Evolutionary conservation across 257 asterid genomes (phyloP), one percentile per base, ranked within the genome.

Genomic region (Nicotiana undulata): DNA sequence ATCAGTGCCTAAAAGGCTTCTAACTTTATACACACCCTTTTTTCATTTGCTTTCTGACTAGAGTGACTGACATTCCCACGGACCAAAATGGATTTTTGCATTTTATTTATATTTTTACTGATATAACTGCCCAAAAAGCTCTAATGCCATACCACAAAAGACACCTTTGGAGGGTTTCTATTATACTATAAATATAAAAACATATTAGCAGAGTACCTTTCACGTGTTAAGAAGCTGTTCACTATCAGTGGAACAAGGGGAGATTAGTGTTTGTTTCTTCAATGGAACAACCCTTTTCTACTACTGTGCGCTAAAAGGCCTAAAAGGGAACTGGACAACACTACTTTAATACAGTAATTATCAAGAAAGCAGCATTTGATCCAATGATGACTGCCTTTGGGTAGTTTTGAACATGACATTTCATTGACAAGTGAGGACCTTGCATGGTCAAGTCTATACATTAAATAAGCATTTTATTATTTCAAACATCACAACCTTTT

Each of bases 361-460:
- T 72, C 77, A 72, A 46, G 9, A 80, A 74, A 82, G 58, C 58
- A 77, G 81, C 90, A 82, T 83, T 84, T 86, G 92, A 88, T 89
- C 92, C 94, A 88, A 88, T 81, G 87, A 89, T 91, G 94, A 86
- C 86, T 83, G 88, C 88, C 88, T 85, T 90, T 83, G 85, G 88
- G 91, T 84, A 81, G 85, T 82, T 79, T 58, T 79, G 46, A 26
- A 76, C 26, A 37, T 82, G 63, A 55, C 58, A 64, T 82, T 78
- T 84, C 66, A 81, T 78, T 58, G 84, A 76, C 66, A 80, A 53
- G 24, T 22, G 80, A 24, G 76, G 70, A 18, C 17, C 60, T 81
- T 86, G 87, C 87, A 83, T 77, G 83, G 76, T 11, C 79, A n/a
- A 55, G 61, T 52, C 55, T 11, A 52, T 15, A 52, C 17, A 12